These are phyloP conservation scores for Hypoxylon sp. DNA, from an alignment of 2,329 filamentous ascomycete species.

Conservation along the genomic window DNA sequence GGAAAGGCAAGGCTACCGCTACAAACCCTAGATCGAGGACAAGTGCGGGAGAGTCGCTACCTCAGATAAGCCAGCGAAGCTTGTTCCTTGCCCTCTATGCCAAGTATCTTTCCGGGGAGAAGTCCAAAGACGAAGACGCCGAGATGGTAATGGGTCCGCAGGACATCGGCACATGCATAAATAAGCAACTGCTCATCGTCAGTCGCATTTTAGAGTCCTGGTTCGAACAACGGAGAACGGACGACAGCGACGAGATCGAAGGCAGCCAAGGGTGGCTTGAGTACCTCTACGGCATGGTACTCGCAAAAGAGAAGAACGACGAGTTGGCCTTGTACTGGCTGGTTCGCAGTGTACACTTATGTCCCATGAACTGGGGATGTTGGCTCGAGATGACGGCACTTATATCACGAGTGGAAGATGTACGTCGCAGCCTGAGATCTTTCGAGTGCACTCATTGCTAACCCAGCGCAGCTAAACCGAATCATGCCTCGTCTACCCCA, in stretches of 20 bases:
- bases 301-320: constrained; percentile 91
- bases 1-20: constrained; percentile 69
- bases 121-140: constrained; percentile 93
- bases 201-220: constrained; percentile 80
- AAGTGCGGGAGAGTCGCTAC: constrained; percentile 48
- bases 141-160: constrained; percentile 97
- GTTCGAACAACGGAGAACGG: constrained; percentile 71
- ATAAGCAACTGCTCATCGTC: constrained; percentile 82
- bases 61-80: constrained; percentile 83
- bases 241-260: constrained; percentile 63
- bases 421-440: constrained; percentile 52
- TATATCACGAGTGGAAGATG: constrained; percentile 81
- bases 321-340: constrained; percentile 84
- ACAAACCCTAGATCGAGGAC: constrained; percentile 42
- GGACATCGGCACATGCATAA: constrained; percentile 83
- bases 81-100: constrained; percentile 92
- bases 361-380: constrained; percentile 95
- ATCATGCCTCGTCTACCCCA: constrained; percentile 78
- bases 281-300: constrained; percentile 87
- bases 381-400: constrained; percentile 92
- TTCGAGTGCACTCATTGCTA: constrained; percentile 34
- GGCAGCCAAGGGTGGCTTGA: constrained; percentile 92
- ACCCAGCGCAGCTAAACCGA: constrained; percentile 67
- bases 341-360: constrained; percentile 85
- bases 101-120: constrained; percentile 92